Conservation (phyloP, 257 asterid genomes). For the Fraxinus americana region DNA sequence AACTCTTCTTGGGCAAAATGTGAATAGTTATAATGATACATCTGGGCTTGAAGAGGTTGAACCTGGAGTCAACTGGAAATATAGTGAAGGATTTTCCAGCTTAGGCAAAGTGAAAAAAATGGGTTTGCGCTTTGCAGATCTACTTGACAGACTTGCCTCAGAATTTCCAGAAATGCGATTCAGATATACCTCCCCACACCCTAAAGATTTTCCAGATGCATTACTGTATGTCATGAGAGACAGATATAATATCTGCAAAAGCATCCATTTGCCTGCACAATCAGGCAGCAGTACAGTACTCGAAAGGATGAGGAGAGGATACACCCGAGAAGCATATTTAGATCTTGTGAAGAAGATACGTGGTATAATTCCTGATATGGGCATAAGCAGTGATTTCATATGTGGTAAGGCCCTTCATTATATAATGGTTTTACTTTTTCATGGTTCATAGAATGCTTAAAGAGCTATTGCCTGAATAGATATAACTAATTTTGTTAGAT, state of each 20-base stretch:
- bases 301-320: slow-evolving; percentile 92
- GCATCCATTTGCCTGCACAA: slow-evolving; percentile 96
- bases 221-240: slow-evolving; percentile 84
- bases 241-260: slow-evolving; percentile 86
- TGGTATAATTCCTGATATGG: slow-evolving; percentile 74
- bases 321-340: slow-evolving; percentile 84
- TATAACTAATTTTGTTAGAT: neutral
- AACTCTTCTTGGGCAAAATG: slow-evolving; percentile 96
- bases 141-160: slow-evolving; percentile 72
- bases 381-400: slow-evolving; percentile 96
- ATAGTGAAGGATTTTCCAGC: slow-evolving; percentile 92
- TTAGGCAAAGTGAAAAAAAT: slow-evolving; percentile 68
- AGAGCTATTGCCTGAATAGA: neutral
- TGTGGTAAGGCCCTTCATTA: slow-evolving; percentile 60
- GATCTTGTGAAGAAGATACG: slow-evolving; percentile 87
- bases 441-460: neutral
- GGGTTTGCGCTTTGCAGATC: slow-evolving; percentile 95
- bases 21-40: slow-evolving; percentile 89
- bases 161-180: slow-evolving; percentile 98
- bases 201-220: slow-evolving; percentile 95
- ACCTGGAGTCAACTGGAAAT: slow-evolving; percentile 77
- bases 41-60: slow-evolving; percentile 65
- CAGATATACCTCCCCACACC: slow-evolving; percentile 97
- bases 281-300: slow-evolving; percentile 87
- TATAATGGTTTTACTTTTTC: slow-evolving; percentile 18